Evolutionary conservation across 176 grass and related monocot species (phyloP), one percentile per base, ranked within the genome.

Genomic region (Urochloa ruziziensis): DNA sequence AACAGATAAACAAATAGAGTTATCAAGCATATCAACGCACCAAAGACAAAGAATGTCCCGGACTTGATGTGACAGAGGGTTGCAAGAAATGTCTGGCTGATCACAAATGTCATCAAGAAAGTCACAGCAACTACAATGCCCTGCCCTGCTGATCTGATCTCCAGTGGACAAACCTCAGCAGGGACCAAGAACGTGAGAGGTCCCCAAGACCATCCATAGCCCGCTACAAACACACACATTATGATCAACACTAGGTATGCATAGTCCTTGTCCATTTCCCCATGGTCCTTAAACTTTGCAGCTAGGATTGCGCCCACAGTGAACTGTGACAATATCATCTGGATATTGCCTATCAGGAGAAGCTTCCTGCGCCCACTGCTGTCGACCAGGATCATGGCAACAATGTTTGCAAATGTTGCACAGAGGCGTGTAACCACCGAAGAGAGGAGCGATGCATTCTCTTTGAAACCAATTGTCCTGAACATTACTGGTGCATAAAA

Each of bases 191-290:
- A 95, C 7, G 88, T 90, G 4, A 95, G 84, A 43, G 93, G 93
- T 6, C 93, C 93, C 93, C 90, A 95, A 49, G 93, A 95, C 90
- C 88, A 95, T 27, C 85, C 88, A 36, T 89, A 95, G 1, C 93
- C 93, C 12, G 86, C 85, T 35, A 91, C 88, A 77, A 91, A 92
- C 63, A 92, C 74, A 61, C 93, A 95, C 43, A 89, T 85, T 24
- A 83, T 67, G 80, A 86, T 60, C 70, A 95, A 61, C 24, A 95
- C 85, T 34, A 95, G 58, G 61, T 86, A 88, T 27, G 75, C 90
- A 42, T 86, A 86, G 11, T 86, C 83, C 62, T 63, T 92, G 21
- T 88, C 83, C 93, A 92, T 95, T 23, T 36, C 7, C 39, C 80
- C 90, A 48, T 89, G 25, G 78, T 95, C 93, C 68, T 92, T 91